phyloP scores from a whole-genome alignment of 2,329 filamentous ascomycete species.

The Aspergillus versicolor region DNA sequence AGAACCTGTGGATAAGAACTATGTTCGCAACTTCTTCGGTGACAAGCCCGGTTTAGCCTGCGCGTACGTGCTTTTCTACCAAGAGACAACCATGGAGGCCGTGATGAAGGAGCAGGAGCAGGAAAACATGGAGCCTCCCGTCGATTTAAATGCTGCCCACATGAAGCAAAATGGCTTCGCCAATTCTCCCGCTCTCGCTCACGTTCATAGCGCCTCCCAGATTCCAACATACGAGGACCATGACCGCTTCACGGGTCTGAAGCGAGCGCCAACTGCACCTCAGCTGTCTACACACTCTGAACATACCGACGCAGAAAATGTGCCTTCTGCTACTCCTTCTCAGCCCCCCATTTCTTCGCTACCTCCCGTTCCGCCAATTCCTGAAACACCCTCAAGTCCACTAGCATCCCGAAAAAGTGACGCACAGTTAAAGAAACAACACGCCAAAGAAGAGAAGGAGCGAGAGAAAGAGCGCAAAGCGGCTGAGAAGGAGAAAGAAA shows the following conservation, averaged over 20 bases:
- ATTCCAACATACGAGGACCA: constrained; percentile 37
- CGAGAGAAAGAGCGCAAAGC: constrained; percentile 59
- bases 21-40: constrained; percentile 95
- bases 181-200: constrained; percentile 34
- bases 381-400: constrained; percentile 32
- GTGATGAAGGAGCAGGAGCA: constrained; percentile 77
- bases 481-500: constrained; percentile 49
- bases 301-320: constrained; percentile 26
- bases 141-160: constrained; percentile 38
- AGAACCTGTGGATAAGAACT: constrained; percentile 94
- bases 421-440: constrained; percentile 68
- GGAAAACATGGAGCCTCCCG: constrained; percentile 57
- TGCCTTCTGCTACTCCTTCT: constrained; percentile 14
- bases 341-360: constrained; percentile 17
- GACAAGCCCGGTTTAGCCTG: constrained; percentile 88
- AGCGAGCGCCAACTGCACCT: constrained; percentile 45
- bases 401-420: constrained; percentile 60
- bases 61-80: constrained; percentile 96
- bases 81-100: constrained; percentile 75
- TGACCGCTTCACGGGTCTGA: constrained; percentile 31
- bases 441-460: constrained; percentile 57
- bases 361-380: constrained; percentile 31
- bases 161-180: constrained; percentile 34
- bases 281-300: constrained; percentile 46
- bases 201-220: constrained; percentile 41